Percentiles rank a stretch among this genome's conserved stretches.
Conservation (phyloP, 208 protist species). For the Leishmania turanica region DNA sequence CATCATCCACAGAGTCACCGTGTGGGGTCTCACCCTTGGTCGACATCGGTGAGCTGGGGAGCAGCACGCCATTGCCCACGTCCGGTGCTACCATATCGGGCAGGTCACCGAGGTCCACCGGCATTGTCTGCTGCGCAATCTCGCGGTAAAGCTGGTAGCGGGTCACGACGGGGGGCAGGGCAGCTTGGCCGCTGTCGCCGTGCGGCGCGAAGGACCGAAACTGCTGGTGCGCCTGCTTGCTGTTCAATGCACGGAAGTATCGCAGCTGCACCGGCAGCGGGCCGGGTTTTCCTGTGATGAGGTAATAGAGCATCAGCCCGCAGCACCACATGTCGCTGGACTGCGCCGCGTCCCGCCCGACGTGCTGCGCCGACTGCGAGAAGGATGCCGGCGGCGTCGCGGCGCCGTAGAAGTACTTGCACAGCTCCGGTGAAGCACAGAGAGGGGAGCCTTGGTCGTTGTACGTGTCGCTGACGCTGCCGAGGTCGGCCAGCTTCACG, state of each 20-base stretch:
- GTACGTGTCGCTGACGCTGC: constrained; percentile 53
- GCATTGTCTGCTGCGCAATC: constrained; percentile 49
- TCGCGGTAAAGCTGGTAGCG: constrained; percentile 77
- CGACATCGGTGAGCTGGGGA: background rate
- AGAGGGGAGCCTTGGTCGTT: constrained; percentile 84
- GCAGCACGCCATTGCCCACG: background rate
- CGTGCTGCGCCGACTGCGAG: constrained; percentile 18
- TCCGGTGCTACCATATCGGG: constrained; percentile 38
- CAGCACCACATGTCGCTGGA: constrained; percentile 87
- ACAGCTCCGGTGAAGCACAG: constrained; percentile 89
- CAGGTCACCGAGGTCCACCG: constrained; percentile 54
- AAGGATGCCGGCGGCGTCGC: constrained; percentile 19
- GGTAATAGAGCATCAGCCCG: constrained; percentile 74
- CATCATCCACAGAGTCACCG: background rate
- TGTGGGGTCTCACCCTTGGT: background rate
- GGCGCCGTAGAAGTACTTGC: constrained; percentile 64
- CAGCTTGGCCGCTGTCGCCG: background rate
- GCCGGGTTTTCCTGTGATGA: constrained; percentile 65
- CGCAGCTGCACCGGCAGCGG: constrained; percentile 48
- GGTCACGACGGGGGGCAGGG: constrained; percentile 25
- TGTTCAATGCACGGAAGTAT: constrained; percentile 40
- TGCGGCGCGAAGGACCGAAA: background rate
- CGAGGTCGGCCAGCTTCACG: constrained; percentile 79
- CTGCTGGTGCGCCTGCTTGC: background rate
- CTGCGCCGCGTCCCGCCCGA: constrained; percentile 26